A percentile compares a stretch with the other conserved stretches of the same genome.
Evolutionary conservation across 75 land plant species (phyloP).

Genomic region (Selaginella tamariscina): DNA sequence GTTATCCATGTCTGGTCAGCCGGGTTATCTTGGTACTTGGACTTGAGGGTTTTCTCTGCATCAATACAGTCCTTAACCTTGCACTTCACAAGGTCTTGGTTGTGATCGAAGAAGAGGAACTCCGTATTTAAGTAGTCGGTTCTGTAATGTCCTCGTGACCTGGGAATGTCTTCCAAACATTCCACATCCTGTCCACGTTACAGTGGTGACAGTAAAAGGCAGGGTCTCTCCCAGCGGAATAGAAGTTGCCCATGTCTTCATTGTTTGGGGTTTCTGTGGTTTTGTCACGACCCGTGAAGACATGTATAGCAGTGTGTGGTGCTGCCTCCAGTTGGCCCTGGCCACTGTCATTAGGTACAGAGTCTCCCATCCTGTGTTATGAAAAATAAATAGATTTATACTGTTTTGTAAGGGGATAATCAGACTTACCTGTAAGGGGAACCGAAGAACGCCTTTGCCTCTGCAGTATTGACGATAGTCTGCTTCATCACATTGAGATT

Average conservation of each 20-base stretch:
- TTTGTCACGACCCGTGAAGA: neutral
- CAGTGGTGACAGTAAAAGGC: slow-evolving; percentile 17
- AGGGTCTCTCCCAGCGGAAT: slow-evolving; percentile 14
- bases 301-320: neutral
- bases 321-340: neutral
- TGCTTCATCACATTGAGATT: neutral
- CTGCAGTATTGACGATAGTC: neutral
- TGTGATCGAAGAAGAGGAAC: slow-evolving; percentile 15
- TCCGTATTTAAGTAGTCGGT: slow-evolving; percentile 10
- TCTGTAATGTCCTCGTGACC: slow-evolving; percentile 11
- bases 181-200: slow-evolving; percentile 12
- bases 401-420: too few relatives aligned
- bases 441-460: neutral
- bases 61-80: slow-evolving; percentile 9
- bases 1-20: neutral
- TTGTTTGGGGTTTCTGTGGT: neutral
- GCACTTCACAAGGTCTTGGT: slow-evolving; percentile 9
- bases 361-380: neutral
- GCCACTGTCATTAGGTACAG: neutral
- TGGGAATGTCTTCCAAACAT: slow-evolving; percentile 9
- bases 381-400: too few relatives aligned
- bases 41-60: neutral
- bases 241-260: slow-evolving; percentile 15
- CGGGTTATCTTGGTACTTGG: neutral
- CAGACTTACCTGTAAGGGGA: neutral